Base-by-base conservation (phyloP, 2,329 filamentous ascomycete genomes). In the Cylindrodendrum hubeiense region DNA sequence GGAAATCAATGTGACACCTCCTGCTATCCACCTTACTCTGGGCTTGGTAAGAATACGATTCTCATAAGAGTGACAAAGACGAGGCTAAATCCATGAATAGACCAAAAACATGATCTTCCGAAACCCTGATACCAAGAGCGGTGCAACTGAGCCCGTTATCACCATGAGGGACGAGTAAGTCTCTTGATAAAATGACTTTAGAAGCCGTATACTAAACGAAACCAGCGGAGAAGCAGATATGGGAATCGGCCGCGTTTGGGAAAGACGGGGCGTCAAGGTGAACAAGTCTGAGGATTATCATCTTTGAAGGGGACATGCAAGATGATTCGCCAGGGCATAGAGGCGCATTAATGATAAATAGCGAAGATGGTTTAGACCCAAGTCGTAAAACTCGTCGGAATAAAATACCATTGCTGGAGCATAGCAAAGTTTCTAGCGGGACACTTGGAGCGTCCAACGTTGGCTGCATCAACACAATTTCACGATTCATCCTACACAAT, bases 41-140 rank as follows among this genome's bases (percentile, higher is more conserved):
- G 72, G 72, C 26, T n/a, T 74, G 59, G 71, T 74, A 65, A 26
- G 71, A 15, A 2, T 21, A 30, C n/a, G 1, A 1, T 17, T 2
- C 0, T 1, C 2, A 5, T 0, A 3, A 5, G 12, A 7, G 15
- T 5, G 2, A 4, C 22, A 1, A 12, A 1, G 3, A 1, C 6
- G 1, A 13, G 13, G 47, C 63, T 70, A 24, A 66, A 19, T 2
- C 1, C 2, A 9, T 26, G 17, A 7, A 15, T 17, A 74, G 71
- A 74, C 66, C 9, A 74, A 66, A 57, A 74, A 72, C 1, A 75
- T 74, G 39, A 71, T 75, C 15, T 75, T 74, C 24, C 56, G 72
- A 47, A 75, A 74, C 5, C 72, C 72, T 1, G 60, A 71, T 21
- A 54, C 60, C 0, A 50, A 47, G 9, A 66, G 67, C 6, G 72